Conservation (phyloP, 345 rosid genomes). For the Gossypium rotundifolium region DNA sequence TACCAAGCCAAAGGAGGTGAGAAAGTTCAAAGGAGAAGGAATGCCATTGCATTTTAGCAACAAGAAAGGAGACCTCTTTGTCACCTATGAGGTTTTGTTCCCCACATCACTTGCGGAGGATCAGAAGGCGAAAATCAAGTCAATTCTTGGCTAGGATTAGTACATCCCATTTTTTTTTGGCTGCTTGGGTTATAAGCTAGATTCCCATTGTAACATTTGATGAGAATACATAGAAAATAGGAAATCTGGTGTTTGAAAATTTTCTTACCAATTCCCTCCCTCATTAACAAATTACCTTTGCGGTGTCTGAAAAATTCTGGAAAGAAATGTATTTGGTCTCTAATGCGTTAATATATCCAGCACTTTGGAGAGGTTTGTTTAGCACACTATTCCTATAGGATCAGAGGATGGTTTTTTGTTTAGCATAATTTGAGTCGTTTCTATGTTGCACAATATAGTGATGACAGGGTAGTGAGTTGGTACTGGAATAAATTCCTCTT, state of each 20-base stretch:
- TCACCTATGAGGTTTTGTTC: slow-evolving; percentile 84
- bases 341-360: neutral
- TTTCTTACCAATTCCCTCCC: neutral
- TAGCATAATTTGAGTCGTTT: neutral
- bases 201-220: slow-evolving; percentile 20
- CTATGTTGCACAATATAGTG: neutral
- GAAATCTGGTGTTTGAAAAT: neutral
- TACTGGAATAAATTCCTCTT: no score
- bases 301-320: neutral
- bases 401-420: neutral
- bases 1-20: slow-evolving; percentile 88
- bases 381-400: neutral
- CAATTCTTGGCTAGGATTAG: slow-evolving; percentile 51
- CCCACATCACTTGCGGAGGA: slow-evolving; percentile 76
- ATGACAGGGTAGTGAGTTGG: neutral
- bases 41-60: slow-evolving; percentile 86
- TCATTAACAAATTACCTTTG: slow-evolving; percentile 11
- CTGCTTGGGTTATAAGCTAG: slow-evolving; percentile 8
- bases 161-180: neutral
- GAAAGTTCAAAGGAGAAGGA: slow-evolving; percentile 90
- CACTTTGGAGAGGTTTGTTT: neutral
- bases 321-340: slow-evolving; percentile 1
- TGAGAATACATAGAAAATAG: slow-evolving; percentile 12
- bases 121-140: slow-evolving; percentile 82
- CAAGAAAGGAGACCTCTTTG: slow-evolving; percentile 85